Evolutionary conservation across 73 alveolate species (phyloP), one percentile per base, ranked within the genome.

Genomic region (Symbiodinium natans): DNA sequence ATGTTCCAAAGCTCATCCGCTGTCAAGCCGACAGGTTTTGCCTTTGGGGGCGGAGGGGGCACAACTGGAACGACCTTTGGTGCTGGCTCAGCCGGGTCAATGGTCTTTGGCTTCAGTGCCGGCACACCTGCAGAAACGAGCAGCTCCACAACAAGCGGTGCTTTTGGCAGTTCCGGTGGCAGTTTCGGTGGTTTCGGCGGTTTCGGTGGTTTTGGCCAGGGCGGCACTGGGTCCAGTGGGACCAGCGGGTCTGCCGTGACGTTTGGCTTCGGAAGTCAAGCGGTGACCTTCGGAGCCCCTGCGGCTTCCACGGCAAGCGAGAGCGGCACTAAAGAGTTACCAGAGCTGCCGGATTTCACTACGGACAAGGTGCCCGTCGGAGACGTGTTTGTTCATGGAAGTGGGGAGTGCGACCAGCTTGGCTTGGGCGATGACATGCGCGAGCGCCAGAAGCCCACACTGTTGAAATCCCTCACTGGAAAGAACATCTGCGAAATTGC

Each of bases 341-440:
- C 33, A 0, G 93, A 52, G 31, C 83, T 36, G 68, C 93, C 94
- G 11, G 94, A 86, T 42, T 54, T 86, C 40, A 36, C 83, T 0
- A n/a, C n/a, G n/a, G n/a, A n/a, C n/a, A n/a, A n/a, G n/a, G n/a
- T n/a, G n/a, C n/a, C n/a, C n/a, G n/a, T 42, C 48, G 92, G 86
- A 8, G 96, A 85, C 33, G 99, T 99, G 13, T 93, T 92, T 38
- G 99, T 93, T n/a, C 98, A 99, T 89, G 99, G 99, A 33, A 82
- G 99, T 83, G 99, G 99, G n/a, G 99, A 99, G 73, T 99, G 99
- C 59, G 99, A 99, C 63, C 99, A 99, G 56, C 99, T 98, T 21
- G 98, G 93, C 43, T 82, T 99, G 71, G 99, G 94, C 27, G 99
- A 99, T 52, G 99, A 95, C 29, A 82, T 68, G 85, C 98, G 95